phyloP scores from a whole-genome alignment of 202 grass and related monocot species.

The Schoenoplectus tabernaemontani region DNA sequence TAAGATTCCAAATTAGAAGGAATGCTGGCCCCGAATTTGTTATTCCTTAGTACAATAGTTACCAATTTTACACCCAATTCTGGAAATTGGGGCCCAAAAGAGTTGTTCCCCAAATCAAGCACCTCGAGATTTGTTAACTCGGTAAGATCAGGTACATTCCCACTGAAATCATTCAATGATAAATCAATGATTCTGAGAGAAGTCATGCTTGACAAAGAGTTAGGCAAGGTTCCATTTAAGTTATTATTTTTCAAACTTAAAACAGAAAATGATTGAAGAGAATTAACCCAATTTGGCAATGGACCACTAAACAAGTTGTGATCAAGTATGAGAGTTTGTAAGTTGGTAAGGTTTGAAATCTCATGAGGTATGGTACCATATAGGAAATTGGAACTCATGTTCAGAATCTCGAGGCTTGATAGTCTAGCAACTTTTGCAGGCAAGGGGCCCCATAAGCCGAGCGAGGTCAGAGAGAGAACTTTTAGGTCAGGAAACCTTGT shows the following conservation, averaged over 20 bases:
- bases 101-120: conserved; percentile 64
- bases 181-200: conserved; percentile 60
- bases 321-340: conserved; percentile 83
- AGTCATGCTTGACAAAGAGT: conserved; percentile 32
- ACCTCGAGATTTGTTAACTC: conserved; percentile 40
- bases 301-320: conserved; percentile 56
- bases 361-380: conserved; percentile 46
- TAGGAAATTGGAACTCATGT: conserved; percentile 76
- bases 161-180: conserved; percentile 60
- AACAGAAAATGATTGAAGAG: conserved; percentile 49
- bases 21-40: conserved; percentile 52
- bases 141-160: conserved; percentile 63
- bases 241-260: conserved; percentile 76
- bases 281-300: conserved; percentile 38
- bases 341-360: conserved; percentile 39
- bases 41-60: conserved; percentile 51
- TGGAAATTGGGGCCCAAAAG: conserved; percentile 69
- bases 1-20: conserved; percentile 36
- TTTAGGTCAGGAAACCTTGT: conserved; percentile 70
- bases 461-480: conserved; percentile 64
- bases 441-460: conserved; percentile 71
- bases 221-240: conserved; percentile 46
- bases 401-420: conserved; percentile 65
- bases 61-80: conserved; percentile 58
- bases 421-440: conserved; percentile 53